phyloP scores from a whole-genome alignment of 768 basidiomycete genomes.

The Tremella fuciformis region DNA sequence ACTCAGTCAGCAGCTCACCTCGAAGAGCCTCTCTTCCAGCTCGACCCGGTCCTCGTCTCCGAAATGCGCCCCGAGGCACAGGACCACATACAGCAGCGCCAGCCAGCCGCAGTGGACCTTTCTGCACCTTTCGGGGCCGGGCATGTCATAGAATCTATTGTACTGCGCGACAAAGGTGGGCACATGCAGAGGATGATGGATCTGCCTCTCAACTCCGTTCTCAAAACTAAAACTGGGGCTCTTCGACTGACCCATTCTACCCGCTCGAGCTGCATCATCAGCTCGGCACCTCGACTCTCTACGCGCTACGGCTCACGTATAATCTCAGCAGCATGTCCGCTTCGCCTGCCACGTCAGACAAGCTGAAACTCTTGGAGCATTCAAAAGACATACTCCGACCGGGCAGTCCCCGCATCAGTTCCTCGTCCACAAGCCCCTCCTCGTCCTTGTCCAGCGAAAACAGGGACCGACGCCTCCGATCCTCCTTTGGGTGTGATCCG shows the following conservation, averaged over 20 bases:
- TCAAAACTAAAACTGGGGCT: neutral
- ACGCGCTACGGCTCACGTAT: slow-evolving; percentile 1
- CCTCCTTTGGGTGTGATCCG: too few relatives aligned
- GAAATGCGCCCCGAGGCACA: slow-evolving; percentile 20
- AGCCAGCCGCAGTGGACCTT: slow-evolving; percentile 22
- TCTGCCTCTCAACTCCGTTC: slow-evolving; percentile 6
- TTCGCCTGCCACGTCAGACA: too few relatives aligned
- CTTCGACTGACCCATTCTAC: slow-evolving; percentile 8
- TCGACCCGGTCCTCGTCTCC: slow-evolving; percentile 15
- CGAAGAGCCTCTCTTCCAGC: slow-evolving; percentile 9
- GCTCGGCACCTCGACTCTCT: neutral
- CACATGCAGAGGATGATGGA: slow-evolving; percentile 22
- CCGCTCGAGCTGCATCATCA: slow-evolving; percentile 3
- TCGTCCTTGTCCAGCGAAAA: slow-evolving; percentile 1
- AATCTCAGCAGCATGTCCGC: neutral
- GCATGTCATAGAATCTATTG: slow-evolving; percentile 18
- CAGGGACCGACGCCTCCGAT: too few relatives aligned
- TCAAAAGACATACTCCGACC: neutral
- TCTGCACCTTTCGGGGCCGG: slow-evolving; percentile 4
- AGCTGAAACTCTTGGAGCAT: too few relatives aligned
- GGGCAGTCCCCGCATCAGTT: slow-evolving; percentile 1
- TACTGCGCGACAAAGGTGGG: slow-evolving; percentile 23
- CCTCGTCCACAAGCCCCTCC: slow-evolving; percentile 4
- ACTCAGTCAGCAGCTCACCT: slow-evolving; percentile 3
- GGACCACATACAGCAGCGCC: slow-evolving; percentile 17